Evolutionary conservation across 1,284 basidiomycete genomes (phyloP), one percentile per base, ranked within the genome.

Genomic region (Golubevia sp.): DNA sequence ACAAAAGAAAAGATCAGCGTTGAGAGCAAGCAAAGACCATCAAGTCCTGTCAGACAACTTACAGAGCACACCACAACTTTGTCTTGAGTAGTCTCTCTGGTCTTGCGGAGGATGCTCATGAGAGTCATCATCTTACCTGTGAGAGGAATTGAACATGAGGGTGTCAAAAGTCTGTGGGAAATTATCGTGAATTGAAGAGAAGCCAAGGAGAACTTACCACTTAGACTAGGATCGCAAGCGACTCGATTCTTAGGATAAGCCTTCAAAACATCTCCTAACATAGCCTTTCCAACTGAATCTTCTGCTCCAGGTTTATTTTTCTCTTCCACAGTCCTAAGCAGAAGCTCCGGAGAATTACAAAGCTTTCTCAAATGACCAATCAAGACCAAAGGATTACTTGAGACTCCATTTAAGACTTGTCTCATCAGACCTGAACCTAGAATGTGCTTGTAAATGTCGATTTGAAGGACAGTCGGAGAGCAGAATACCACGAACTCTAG

Each of bases 341-440:
- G 86, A 20, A 98, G 86, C 63, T 94, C 90, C 0, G 96, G 95
- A 70, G 94, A 93, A 78, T 93, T 98, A 86, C 93, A 94, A 64
- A 98, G 89, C 86, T 97, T 97, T 23, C 91, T 91, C 56, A 85
- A 70, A 1, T 80, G 55, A 11, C 69, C 70, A 49, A 85, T 79
- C 49, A 82, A 69, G 11, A 71, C 58, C 1, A 85, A 68, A 30
- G 73, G 74, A 24, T 73, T 70, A 2, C 65, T 61, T 1, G 68
- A 65, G 2, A 51, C 60, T 2, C 58, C 55, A 13, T 49, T 30
- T 6, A 83, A 61, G 8, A 73, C 64, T n/a, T 63, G 59, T 8
- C 70, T 59, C 5, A 77, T 72, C 8, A 62, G 66, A 25, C 61
- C 62, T 11, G 79, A 76, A 21, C 60, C 70, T 5, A 83, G 55